Conservation (phyloP, 2,329 filamentous ascomycete genomes). For the Aspergillus awamori region DNA sequence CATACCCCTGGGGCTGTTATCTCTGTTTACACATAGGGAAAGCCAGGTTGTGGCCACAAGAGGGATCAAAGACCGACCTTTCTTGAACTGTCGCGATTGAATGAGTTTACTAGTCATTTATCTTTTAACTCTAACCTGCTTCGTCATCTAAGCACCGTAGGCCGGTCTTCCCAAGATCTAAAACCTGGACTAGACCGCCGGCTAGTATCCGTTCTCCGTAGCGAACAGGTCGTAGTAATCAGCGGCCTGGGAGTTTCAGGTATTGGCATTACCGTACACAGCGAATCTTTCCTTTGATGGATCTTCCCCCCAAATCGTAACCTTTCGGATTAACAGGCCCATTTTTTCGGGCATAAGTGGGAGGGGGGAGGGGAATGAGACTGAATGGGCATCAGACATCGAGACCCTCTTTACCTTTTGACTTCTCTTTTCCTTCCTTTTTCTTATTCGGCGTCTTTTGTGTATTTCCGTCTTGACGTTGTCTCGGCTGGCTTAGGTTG, state of each 20-base stretch:
- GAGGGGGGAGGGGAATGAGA: not conserved
- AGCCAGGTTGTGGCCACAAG: not conserved
- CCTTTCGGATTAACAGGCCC: not conserved
- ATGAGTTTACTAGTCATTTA: not conserved
- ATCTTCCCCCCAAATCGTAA: not conserved
- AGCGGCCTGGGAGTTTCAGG: not conserved
- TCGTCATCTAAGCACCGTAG: not conserved
- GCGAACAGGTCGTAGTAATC: not conserved
- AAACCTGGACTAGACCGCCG: conserved; percentile 1
- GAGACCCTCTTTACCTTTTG: not conserved
- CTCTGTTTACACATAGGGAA: not conserved
- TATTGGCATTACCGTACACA: conserved; percentile 1
- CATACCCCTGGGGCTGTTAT: not conserved
- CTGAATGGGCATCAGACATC: not conserved
- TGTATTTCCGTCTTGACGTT: not conserved
- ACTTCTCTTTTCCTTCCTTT: conserved; percentile 1
- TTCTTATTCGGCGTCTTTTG: not conserved
- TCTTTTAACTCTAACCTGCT: not conserved
- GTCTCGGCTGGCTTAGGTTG: not conserved
- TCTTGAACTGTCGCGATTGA: not conserved
- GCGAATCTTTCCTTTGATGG: not conserved
- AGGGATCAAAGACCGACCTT: not conserved
- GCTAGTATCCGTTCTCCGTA: not conserved
- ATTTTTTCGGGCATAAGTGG: not conserved
- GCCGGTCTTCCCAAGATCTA: not conserved